Conservation (phyloP, 2,329 filamentous ascomycete genomes). For the Didymosphaeria variabile region DNA sequence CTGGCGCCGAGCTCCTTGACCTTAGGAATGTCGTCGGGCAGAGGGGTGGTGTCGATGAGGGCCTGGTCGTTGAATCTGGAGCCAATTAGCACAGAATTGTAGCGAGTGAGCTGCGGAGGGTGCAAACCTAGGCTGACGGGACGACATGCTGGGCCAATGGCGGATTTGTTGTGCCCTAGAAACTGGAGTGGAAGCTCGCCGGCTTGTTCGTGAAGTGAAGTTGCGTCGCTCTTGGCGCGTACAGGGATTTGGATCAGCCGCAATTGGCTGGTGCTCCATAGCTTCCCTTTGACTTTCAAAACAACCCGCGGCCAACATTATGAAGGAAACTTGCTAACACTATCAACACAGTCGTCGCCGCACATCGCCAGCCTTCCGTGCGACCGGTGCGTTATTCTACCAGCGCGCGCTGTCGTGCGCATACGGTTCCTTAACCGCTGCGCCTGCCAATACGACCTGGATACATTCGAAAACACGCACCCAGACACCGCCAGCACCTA, state of each 20-base stretch:
- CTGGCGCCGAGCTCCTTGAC: constrained; percentile 93
- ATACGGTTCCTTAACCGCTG: neutral
- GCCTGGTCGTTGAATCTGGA: constrained; percentile 90
- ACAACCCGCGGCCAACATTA: constrained; percentile 16
- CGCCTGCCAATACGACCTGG: constrained; percentile 9
- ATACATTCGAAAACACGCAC: neutral
- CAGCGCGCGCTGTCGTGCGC: neutral
- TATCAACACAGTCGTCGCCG: neutral
- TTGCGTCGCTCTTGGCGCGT: constrained; percentile 14
- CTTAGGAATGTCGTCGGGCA: constrained; percentile 89
- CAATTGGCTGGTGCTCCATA: constrained; percentile 22
- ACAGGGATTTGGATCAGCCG: constrained; percentile 21
- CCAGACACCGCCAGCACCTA: neutral
- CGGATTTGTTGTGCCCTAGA: constrained; percentile 41
- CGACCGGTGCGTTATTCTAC: neutral
- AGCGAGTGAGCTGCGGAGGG: constrained; percentile 17
- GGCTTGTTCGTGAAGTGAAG: constrained; percentile 11
- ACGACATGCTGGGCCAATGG: constrained; percentile 64
- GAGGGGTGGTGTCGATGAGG: constrained; percentile 94
- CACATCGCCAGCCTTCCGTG: neutral
- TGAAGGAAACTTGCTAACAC: neutral
- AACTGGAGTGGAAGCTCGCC: constrained; percentile 32
- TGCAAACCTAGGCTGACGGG: constrained; percentile 67
- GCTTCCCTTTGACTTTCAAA: constrained; percentile 27
- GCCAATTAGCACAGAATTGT: constrained; percentile 31